These are phyloP conservation scores for Cytospora paraplurivora DNA, from an alignment of 2,329 filamentous ascomycete species.

Conservation along the genomic window DNA sequence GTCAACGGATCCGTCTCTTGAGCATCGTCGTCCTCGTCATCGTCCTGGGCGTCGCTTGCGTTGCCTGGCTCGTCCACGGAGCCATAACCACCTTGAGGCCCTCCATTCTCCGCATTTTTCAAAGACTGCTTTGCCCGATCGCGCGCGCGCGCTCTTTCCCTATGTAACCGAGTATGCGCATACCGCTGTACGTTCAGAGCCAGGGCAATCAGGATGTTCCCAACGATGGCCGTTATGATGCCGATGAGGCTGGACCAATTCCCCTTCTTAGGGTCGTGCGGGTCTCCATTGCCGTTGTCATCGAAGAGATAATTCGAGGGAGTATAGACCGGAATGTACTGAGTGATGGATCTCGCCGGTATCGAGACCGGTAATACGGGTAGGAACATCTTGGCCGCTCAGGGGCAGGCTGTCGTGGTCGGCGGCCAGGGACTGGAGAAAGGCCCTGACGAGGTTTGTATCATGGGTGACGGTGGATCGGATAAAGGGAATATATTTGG, in stretches of 20 bases:
- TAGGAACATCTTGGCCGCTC: constrained; percentile 25
- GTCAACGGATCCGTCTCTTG: constrained; percentile 56
- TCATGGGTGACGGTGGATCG: constrained; percentile 16
- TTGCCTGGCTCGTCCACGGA: constrained; percentile 32
- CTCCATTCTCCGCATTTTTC: constrained; percentile 45
- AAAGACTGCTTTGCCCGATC: constrained; percentile 57
- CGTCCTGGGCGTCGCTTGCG: constrained; percentile 37
- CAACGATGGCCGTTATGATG: constrained; percentile 87
- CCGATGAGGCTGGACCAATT: constrained; percentile 94
- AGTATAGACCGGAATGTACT: constrained; percentile 26
- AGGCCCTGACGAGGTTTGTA: constrained; percentile 12
- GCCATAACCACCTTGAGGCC: constrained; percentile 35
- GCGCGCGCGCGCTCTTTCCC: constrained; percentile 64
- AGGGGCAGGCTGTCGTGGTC: constrained; percentile 22
- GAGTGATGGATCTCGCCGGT: constrained; percentile 21
- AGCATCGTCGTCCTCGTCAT: constrained; percentile 37
- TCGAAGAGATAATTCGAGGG: constrained; percentile 28
- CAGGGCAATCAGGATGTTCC: constrained; percentile 91
- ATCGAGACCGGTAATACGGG: constrained; percentile 19
- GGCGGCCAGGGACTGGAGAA: constrained; percentile 18
- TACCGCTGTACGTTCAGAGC: constrained; percentile 96
- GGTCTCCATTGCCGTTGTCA: constrained; percentile 31
- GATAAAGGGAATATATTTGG: background rate
- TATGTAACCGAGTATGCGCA: constrained; percentile 82
- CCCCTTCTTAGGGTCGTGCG: constrained; percentile 47